Evolutionary conservation across 306 rosid genomes (phyloP).

Genomic region (Psophocarpus tetragonolobus): DNA sequence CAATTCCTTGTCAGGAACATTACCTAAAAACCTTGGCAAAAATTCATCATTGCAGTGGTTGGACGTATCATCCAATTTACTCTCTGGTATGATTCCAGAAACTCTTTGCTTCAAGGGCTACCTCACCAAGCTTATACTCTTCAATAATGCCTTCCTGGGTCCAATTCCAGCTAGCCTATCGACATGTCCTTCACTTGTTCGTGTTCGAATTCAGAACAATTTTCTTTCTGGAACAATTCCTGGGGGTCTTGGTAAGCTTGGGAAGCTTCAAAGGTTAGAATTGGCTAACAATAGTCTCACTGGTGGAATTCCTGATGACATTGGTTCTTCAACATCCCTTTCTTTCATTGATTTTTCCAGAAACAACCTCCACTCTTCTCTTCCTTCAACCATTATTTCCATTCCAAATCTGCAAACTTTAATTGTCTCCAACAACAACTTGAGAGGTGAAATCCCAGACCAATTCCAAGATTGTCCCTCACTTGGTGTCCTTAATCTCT

Average conservation of each 20-base stretch:
- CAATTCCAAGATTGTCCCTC: conserved; percentile 88
- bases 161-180: conserved; percentile 72
- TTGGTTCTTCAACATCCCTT: conserved; percentile 73
- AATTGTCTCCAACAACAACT: conserved; percentile 63
- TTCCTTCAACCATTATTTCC: conserved; percentile 80
- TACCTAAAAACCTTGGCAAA: conserved; percentile 77
- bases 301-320: conserved; percentile 78
- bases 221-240: conserved; percentile 72
- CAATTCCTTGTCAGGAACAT: conserved; percentile 75
- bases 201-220: conserved; percentile 90
- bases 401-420: conserved; percentile 74
- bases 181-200: conserved; percentile 66
- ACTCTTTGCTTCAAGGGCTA: conserved; percentile 70
- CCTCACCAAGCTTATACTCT: conserved; percentile 93
- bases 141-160: conserved; percentile 81
- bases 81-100: conserved; percentile 75
- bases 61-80: conserved; percentile 86
- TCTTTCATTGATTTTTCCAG: conserved; percentile 85
- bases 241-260: conserved; percentile 78
- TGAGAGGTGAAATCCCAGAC: conserved; percentile 72
- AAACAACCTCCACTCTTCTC: conserved; percentile 68
- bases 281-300: conserved; percentile 84
- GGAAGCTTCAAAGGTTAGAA: conserved; percentile 83
- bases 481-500: conserved; percentile 80
- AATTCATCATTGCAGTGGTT: conserved; percentile 76